These are phyloP conservation scores for Carex myosuroides DNA, from an alignment of 176 grass and related monocot genomes.

Conservation along the genomic window DNA sequence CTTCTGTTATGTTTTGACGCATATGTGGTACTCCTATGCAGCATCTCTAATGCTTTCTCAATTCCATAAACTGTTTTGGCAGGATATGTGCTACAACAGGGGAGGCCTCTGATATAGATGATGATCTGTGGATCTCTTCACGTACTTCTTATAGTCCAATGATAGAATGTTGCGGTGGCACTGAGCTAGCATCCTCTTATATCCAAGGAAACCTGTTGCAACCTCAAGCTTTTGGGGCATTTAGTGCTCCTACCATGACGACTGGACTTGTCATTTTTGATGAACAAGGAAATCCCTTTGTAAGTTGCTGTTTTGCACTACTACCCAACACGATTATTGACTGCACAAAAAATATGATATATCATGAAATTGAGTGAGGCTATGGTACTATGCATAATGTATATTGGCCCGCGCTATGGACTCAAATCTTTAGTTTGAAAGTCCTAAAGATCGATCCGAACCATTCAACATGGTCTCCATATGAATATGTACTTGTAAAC, in stretches of 20 bases:
- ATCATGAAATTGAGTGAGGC: too few relatives aligned
- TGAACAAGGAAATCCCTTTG: slow-evolving; percentile 75
- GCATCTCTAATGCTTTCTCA: neutral
- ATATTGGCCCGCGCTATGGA: too few relatives aligned
- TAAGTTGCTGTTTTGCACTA: slow-evolving; percentile 32
- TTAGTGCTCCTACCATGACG: slow-evolving; percentile 66
- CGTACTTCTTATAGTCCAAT: slow-evolving; percentile 67
- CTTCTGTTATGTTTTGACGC: neutral
- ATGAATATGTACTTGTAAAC: too few relatives aligned
- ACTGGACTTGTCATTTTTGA: slow-evolving; percentile 84
- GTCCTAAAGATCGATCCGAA: too few relatives aligned
- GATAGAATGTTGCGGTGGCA: slow-evolving; percentile 87
- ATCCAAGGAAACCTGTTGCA: slow-evolving; percentile 73
- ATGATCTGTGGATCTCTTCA: slow-evolving; percentile 80
- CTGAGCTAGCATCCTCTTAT: slow-evolving; percentile 74
- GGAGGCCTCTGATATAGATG: slow-evolving; percentile 92
- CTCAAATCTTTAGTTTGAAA: too few relatives aligned
- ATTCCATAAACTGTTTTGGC: slow-evolving; percentile 18
- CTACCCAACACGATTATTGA: neutral
- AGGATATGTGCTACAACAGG: slow-evolving; percentile 71
- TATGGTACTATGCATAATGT: too few relatives aligned
- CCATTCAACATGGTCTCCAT: too few relatives aligned
- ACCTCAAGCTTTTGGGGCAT: slow-evolving; percentile 74
- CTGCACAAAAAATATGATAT: too few relatives aligned
- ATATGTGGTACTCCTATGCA: neutral